Percentiles rank a stretch among this genome's conserved stretches.
phyloP scores from a whole-genome alignment of 2,329 filamentous ascomycete species.

The Colletotrichum aenigma region DNA sequence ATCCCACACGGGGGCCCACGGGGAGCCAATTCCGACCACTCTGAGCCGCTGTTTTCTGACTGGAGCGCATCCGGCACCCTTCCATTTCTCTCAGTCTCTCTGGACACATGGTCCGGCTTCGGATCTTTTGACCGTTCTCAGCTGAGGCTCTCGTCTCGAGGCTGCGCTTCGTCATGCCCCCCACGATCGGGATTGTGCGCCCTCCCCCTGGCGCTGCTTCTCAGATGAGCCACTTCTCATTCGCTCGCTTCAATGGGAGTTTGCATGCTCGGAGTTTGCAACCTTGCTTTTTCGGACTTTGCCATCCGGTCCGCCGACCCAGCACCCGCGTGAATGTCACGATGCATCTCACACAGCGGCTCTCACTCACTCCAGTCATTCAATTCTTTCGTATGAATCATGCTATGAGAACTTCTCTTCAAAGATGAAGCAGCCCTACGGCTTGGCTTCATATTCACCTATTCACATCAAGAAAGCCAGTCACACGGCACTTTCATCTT shows the following conservation, averaged over 20 bases:
- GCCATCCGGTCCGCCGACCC: not conserved
- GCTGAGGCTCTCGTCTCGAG: not conserved
- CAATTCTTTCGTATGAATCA: too few species aligned
- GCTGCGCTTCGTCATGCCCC: not conserved
- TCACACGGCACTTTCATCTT: too few species aligned
- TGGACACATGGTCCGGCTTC: not conserved
- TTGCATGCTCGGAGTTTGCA: not conserved
- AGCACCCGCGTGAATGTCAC: not conserved
- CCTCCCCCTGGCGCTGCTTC: not conserved
- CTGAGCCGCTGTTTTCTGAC: not conserved
- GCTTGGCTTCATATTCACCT: too few species aligned
- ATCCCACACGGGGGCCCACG: not conserved
- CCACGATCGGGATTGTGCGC: not conserved
- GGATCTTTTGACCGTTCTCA: not conserved
- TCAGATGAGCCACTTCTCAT: not conserved
- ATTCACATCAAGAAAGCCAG: too few species aligned
- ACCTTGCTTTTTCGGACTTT: not conserved
- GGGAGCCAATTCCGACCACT: not conserved
- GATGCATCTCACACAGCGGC: accelerated
- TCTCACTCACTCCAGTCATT: accelerated
- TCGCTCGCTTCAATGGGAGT: not conserved
- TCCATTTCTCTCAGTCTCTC: too few species aligned
- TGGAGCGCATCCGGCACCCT: conserved; percentile 11
- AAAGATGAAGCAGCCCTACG: too few species aligned
- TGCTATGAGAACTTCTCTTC: too few species aligned